Conservation (phyloP, 495 filamentous ascomycete species). For the Aspergillus sclerotiicarbonarius region DNA sequence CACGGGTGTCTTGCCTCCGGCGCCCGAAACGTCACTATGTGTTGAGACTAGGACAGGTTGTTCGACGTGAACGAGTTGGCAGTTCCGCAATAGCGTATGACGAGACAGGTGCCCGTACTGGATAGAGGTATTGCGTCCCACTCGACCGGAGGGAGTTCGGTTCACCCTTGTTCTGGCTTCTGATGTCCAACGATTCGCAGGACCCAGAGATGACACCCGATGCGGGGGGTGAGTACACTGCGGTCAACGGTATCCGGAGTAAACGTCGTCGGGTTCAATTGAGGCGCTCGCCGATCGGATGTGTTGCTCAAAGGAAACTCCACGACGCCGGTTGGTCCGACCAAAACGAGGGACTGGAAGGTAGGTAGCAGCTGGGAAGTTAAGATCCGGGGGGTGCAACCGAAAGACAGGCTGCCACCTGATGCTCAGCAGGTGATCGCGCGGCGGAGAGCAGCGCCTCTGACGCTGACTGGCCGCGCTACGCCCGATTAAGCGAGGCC, state of each 20-base stretch:
- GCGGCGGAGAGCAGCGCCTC: slow-evolving; percentile 20
- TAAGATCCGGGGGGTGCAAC: background rate
- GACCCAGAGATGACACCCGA: slow-evolving; percentile 14
- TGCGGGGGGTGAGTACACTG: slow-evolving; percentile 34
- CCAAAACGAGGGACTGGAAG: background rate
- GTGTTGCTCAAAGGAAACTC: background rate
- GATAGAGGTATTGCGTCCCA: too few relatives aligned
- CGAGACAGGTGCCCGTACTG: background rate
- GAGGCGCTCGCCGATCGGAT: background rate
- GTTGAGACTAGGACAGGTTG: background rate
- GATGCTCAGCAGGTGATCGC: slow-evolving; percentile 21
- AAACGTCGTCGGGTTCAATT: background rate
- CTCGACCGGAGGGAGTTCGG: too few relatives aligned
- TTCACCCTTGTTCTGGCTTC: too few relatives aligned
- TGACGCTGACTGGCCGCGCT: slow-evolving; percentile 17
- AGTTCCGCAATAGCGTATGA: background rate
- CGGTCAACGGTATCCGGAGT: slow-evolving; percentile 1
- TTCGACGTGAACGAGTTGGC: background rate
- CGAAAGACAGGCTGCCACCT: slow-evolving; percentile 24
- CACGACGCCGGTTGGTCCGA: background rate
- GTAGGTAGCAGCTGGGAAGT: background rate
- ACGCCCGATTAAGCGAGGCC: slow-evolving; percentile 17
- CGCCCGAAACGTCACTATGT: slow-evolving; percentile 1
- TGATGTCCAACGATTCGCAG: too few relatives aligned
- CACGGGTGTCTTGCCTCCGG: slow-evolving; percentile 12